Conservation (phyloP, 306 rosid species). For the Castanospermum australe region DNA sequence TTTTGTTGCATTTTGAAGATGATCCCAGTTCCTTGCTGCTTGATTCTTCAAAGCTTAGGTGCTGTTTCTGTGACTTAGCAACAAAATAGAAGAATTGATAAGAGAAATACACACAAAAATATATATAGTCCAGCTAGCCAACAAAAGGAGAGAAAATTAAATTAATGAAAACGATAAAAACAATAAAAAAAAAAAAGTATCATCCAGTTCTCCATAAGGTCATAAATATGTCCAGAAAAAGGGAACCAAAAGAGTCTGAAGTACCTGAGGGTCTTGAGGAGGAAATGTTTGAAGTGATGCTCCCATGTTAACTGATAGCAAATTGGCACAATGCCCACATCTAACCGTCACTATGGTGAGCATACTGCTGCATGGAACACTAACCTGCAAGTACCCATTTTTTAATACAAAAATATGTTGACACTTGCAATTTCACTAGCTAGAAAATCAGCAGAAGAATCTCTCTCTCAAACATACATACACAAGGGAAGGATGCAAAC, state of each 20-base stretch:
- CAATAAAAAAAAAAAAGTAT: not conserved
- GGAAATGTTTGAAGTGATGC: conserved; percentile 69
- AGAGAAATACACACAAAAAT: not conserved
- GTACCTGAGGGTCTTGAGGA: conserved; percentile 61
- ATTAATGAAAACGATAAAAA: not conserved
- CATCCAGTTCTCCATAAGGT: not conserved
- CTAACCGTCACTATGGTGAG: conserved; percentile 79
- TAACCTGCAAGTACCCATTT: conserved; percentile 62
- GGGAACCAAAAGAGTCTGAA: not conserved
- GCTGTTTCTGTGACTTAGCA: conserved; percentile 50
- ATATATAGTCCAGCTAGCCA: not conserved
- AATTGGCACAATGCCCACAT: conserved; percentile 95
- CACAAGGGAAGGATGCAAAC: not conserved
- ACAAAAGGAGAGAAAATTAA: not conserved
- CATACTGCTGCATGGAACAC: conserved; percentile 88
- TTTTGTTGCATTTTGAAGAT: conserved; percentile 67
- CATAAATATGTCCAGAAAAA: not conserved
- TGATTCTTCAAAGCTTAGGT: conserved; percentile 52
- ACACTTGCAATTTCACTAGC: conserved; percentile 8
- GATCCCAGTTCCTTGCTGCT: conserved; percentile 63
- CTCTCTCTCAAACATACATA: not conserved
- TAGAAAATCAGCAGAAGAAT: not conserved
- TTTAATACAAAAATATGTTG: not conserved
- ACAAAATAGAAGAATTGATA: not conserved
- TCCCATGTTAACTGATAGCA: conserved; percentile 83